Conservation (phyloP, 768 basidiomycete genomes). For the Rhodotorula toruloides region DNA sequence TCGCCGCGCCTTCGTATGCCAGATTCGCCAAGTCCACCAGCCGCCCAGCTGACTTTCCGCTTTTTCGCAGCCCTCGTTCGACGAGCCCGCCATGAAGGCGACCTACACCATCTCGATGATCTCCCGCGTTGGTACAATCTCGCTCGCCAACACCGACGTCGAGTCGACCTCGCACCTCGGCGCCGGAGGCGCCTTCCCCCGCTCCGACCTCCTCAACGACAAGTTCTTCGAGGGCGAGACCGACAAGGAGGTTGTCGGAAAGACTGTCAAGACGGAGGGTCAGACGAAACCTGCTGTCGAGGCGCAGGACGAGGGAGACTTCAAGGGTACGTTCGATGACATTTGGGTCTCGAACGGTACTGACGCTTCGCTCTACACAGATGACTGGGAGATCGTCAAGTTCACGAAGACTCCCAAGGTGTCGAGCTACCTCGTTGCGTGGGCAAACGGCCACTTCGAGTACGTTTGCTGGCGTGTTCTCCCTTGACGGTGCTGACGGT, state of each 20-base stretch:
- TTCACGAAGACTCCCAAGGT: slow-evolving; percentile 68
- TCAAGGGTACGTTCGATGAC: slow-evolving; percentile 23
- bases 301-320: slow-evolving; percentile 32
- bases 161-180: slow-evolving; percentile 56
- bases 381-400: slow-evolving; percentile 71
- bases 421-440: slow-evolving; percentile 63
- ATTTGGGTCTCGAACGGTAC: background rate
- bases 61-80: slow-evolving; percentile 64
- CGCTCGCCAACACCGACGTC: slow-evolving; percentile 80
- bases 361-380: slow-evolving; percentile 7
- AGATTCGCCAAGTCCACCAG: background rate
- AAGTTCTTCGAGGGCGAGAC: slow-evolving; percentile 43
- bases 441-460: slow-evolving; percentile 59
- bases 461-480: slow-evolving; percentile 14
- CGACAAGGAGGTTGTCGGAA: slow-evolving; percentile 46
- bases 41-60: background rate
- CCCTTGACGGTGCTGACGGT: background rate
- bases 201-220: slow-evolving; percentile 40
- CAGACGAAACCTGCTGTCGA: background rate
- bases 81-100: slow-evolving; percentile 85
- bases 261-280: slow-evolving; percentile 45
- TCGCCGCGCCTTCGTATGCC: slow-evolving; percentile 44
- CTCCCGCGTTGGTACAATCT: slow-evolving; percentile 68
- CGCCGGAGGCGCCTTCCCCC: slow-evolving; percentile 31
- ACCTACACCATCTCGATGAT: slow-evolving; percentile 54